Conservation (phyloP, 208 protist species). For the Lotmaria passim region DNA sequence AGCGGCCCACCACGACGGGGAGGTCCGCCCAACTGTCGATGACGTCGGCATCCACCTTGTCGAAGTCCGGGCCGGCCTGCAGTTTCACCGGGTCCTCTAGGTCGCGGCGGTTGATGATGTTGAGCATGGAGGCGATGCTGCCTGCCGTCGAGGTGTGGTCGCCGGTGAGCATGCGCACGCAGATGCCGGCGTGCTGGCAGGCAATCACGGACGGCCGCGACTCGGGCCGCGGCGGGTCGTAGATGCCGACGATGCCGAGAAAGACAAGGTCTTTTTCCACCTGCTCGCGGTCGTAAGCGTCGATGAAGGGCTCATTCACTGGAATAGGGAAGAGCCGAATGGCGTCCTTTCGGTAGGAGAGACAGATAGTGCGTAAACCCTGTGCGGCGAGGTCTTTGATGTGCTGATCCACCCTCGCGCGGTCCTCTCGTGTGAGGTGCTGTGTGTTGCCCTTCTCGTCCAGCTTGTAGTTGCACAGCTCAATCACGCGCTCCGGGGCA, state of each 20-base stretch:
- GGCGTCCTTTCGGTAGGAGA: slow-evolving; percentile 59
- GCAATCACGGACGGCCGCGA: slow-evolving; percentile 80
- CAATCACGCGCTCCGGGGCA: slow-evolving; percentile 85
- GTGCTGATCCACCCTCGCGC: slow-evolving; percentile 45
- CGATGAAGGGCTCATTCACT: slow-evolving; percentile 49
- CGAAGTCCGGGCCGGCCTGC: slow-evolving; percentile 85
- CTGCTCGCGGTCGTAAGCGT: slow-evolving; percentile 59
- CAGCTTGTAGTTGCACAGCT: slow-evolving; percentile 67
- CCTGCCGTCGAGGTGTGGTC: slow-evolving; percentile 89
- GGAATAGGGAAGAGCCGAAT: slow-evolving; percentile 42
- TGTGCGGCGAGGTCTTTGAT: slow-evolving; percentile 69
- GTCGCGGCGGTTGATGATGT: slow-evolving; percentile 79
- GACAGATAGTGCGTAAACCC: slow-evolving; percentile 70
- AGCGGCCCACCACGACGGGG: slow-evolving; percentile 87
- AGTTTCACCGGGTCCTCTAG: slow-evolving; percentile 66
- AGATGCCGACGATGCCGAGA: slow-evolving; percentile 92
- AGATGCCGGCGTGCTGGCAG: slow-evolving; percentile 90
- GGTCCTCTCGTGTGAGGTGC: slow-evolving; percentile 47
- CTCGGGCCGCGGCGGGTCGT: slow-evolving; percentile 90
- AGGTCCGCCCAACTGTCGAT: slow-evolving; percentile 81
- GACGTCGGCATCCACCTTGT: slow-evolving; percentile 65
- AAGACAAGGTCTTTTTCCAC: slow-evolving; percentile 89
- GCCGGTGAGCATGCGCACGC: slow-evolving; percentile 92
- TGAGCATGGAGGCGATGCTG: slow-evolving; percentile 87
- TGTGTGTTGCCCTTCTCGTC: slow-evolving; percentile 42